Evolutionary conservation across 2,329 filamentous ascomycete species (phyloP), one percentile per base, ranked within the genome.

Genomic region (Aaosphaeria pasadenensis): DNA sequence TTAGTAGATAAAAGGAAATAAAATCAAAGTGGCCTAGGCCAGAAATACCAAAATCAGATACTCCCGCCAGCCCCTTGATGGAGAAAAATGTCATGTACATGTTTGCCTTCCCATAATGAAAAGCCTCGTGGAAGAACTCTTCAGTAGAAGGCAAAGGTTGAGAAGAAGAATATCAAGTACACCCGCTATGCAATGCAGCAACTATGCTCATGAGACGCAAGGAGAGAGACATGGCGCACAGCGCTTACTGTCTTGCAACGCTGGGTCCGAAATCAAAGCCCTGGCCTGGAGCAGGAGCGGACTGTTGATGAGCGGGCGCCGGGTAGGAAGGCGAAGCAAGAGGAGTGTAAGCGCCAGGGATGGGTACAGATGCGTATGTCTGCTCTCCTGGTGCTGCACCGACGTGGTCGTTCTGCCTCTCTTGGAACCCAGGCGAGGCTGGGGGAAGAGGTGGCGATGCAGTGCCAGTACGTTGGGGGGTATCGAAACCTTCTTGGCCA

Each of bases 311-410:
- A 40, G 51, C 53, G 17, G 55, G 48, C 44, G 61, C 58, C 40
- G 69, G 69, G 56, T 75, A 73, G 29, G 62, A 65, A 24, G 75
- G 74, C 45, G 69, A 74, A 47, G 66, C 61, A 42, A 76, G 64
- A 5, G 77, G 74, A 47, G 71, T 75, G 66, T 96, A 96, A 0
- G 91, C 88, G 5, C 88, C 88, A 0, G 92, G 92, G 50, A 96
- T 96, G 1, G 91, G 89, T 31, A 96, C 92, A 24, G 86, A 76
- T 9, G 86, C 91, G 70, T 96, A 96, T 43, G 85, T 83, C 59
- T 87, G 83, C 78, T 96, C 92, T 42, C 91, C 88, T 0, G 88
- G 85, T 7, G 88, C 87, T 29, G 84, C 80, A 7, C 80, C 81
- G 13, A 85, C 84, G 57, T 89, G 88, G 43, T 85, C 77, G 56